Conservation (phyloP, 116 monocot species). For the Papilionanthe hybrid region DNA sequence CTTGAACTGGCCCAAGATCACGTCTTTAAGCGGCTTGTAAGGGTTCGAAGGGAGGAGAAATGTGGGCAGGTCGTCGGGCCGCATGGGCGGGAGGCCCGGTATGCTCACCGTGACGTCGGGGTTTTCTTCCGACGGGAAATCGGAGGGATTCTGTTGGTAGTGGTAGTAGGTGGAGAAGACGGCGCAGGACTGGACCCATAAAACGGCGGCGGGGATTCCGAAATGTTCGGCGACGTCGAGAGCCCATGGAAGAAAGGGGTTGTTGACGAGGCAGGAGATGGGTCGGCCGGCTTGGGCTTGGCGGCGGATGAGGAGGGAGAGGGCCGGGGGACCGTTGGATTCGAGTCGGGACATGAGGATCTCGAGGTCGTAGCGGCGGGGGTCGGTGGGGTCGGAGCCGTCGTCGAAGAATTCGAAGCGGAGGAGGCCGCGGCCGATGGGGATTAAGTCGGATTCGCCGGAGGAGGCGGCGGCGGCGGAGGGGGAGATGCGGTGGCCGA, state of each 20-base stretch:
- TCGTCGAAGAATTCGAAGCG: conserved; percentile 61
- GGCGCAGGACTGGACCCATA: conserved; percentile 39
- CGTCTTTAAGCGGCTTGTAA: conserved; percentile 14
- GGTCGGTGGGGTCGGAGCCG: conserved; percentile 22
- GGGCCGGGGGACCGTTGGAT: conserved; percentile 15
- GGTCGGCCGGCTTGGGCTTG: conserved; percentile 37
- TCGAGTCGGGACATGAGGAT: conserved; percentile 29
- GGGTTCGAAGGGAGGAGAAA: conserved; percentile 35
- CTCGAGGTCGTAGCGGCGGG: conserved; percentile 9
- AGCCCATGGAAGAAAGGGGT: conserved; percentile 62
- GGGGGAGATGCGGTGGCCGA: conserved; percentile 27
- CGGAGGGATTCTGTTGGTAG: conserved; percentile 21
- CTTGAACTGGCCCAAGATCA: conserved; percentile 28
- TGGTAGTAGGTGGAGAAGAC: conserved; percentile 53
- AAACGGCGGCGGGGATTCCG: conserved; percentile 11
- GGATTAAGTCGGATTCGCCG: conserved; percentile 3
- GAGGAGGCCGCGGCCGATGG: conserved; percentile 40
- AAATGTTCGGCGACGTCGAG: conserved; percentile 19
- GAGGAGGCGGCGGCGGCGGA: conserved; percentile 1
- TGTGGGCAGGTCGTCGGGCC: conserved; percentile 30
- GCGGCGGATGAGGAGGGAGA: conserved; percentile 33
- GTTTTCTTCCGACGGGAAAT: conserved; percentile 24
- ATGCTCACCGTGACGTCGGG: conserved; percentile 18
- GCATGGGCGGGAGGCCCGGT: conserved; percentile 32
- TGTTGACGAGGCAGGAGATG: conserved; percentile 46